Conservation (phyloP, 345 rosid genomes). For the Erucastrum elatum region DNA sequence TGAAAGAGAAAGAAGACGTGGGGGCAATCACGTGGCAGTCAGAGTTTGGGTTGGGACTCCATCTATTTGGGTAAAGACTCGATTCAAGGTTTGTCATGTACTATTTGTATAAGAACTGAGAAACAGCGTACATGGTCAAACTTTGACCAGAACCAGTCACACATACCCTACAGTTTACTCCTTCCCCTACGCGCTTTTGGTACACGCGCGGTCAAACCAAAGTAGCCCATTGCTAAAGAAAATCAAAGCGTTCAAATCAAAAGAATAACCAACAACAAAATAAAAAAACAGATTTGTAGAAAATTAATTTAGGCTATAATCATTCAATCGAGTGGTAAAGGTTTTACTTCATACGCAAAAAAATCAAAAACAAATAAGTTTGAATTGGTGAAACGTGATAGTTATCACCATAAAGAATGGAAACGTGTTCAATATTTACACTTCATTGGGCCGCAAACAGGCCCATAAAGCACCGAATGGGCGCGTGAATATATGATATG, state of each 20-base stretch:
- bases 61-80: background rate
- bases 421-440: background rate
- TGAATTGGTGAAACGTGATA: background rate
- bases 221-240: background rate
- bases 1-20: background rate
- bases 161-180: background rate
- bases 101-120: background rate
- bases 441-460: constrained; percentile 1
- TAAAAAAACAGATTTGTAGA: background rate
- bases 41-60: background rate
- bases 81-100: background rate
- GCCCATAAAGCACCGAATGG: constrained; percentile 6
- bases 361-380: background rate
- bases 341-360: background rate
- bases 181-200: background rate
- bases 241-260: background rate
- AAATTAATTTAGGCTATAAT: background rate
- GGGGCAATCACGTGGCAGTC: background rate
- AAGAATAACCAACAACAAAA: background rate
- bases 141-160: background rate
- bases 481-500: background rate
- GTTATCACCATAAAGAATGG: background rate
- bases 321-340: background rate
- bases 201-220: background rate
- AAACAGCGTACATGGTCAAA: background rate